Base-by-base conservation (phyloP, 495 filamentous ascomycete genomes). In the Lasiosphaeria hispida region DNA sequence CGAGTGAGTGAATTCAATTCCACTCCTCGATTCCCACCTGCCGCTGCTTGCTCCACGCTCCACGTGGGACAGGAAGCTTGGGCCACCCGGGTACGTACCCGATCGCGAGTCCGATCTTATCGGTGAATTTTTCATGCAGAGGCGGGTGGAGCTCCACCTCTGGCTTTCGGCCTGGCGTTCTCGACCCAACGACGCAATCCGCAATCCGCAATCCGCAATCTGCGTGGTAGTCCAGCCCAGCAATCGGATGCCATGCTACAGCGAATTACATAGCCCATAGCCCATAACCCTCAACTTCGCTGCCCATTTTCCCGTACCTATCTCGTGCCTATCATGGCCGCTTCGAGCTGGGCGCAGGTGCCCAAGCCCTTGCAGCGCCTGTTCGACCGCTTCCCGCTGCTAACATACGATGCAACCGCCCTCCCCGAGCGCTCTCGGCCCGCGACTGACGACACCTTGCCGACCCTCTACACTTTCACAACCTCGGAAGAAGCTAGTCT, bases 311-410 rank as follows among this genome's bases (percentile, higher is more conserved):
- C 23, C 23, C 23, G 5, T 30, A 30, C 23, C 5, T 30, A 30
- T 30, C 23, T 30, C 5, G 23, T 5, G 23, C 23, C 23, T 30
- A 30, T 42, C 8, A 14, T 42, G 10, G 13, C 53, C 14, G 5
- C 30, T 11, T 2, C 23, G 11, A 15, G 52, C 15, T 15, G 36
- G 33, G 37, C 41, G 69, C 73, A 81, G 4, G 81, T 96, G 50
- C 94, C 94, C 14, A 70, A 84, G 17, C 85, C 87, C 4, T 75
- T 97, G 59, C 93, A 90, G 69, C 80, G 73, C 19, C 78, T 98
- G 39, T 98, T 98, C 73, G 87, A 94, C 72, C 71, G 64, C 47
- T 92, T 96, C 60, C 94, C 94, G 1, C 78, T 97, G 39, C 58
- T 80, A 35, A 88, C 83, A 14, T 92, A 96, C 72, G 81, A 87